Conservation (phyloP, 1,139 yeast genomes). For the Debaryomyces subglobosus region DNA sequence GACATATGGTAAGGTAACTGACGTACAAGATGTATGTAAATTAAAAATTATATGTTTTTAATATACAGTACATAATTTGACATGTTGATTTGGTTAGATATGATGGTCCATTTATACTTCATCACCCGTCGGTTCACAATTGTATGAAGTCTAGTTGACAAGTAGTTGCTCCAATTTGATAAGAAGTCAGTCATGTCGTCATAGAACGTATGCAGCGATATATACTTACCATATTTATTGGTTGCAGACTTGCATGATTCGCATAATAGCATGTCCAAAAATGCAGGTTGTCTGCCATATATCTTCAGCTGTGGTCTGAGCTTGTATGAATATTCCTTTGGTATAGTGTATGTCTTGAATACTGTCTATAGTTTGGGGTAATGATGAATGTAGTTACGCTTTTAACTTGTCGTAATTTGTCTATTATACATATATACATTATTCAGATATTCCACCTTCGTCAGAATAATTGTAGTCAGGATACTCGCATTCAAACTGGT, state of each 20-base stretch:
- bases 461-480: conserved; percentile 23
- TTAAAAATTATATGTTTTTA: not conserved
- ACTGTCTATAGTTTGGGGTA: not conserved
- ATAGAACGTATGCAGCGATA: not conserved
- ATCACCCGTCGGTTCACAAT: not conserved
- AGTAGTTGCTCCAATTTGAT: not conserved
- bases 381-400: not conserved
- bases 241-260: conserved; percentile 12
- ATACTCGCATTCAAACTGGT: conserved; percentile 30
- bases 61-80: not conserved
- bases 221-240: conserved; percentile 15
- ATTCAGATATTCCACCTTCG: conserved; percentile 34
- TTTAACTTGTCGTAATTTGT: not conserved
- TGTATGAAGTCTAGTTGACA: not conserved
- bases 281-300: not conserved
- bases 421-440: conserved; percentile 11
- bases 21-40: not conserved
- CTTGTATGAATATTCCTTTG: too few species aligned
- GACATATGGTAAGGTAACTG: not conserved
- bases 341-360: too few species aligned
- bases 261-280: not conserved
- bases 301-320: not conserved
- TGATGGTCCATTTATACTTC: not conserved
- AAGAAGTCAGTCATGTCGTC: not conserved
- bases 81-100: not conserved